Evolutionary conservation across 2,329 filamentous ascomycete genomes (phyloP), one percentile per base, ranked within the genome.

Genomic region (Fusarium devonianum): DNA sequence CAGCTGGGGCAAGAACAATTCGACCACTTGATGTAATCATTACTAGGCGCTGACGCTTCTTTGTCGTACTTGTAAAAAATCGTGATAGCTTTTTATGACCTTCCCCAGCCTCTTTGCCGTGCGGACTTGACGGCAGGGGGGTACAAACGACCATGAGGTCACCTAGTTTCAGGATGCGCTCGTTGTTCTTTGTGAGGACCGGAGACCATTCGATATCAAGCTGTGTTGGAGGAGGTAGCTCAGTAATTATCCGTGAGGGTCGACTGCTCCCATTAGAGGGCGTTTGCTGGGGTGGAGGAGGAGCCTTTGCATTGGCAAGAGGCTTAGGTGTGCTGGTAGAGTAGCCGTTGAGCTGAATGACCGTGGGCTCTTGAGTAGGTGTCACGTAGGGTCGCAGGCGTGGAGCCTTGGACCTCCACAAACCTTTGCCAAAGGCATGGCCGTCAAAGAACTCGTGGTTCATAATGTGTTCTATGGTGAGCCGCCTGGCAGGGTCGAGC

Each of bases 201-300:
- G 94, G 94, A 1, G 93, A 97, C 94, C 94, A 99, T 73, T 99
- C 94, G 48, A 99, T 96, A 67, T 99, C 94, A 18, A 99, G 78
- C 70, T 97, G 94, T 39, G 90, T 96, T 1, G 94, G 94, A n/a
- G 94, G 93, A 12, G 94, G 92, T 8, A 99, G 80, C 71, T 99
- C 94, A 1, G 94, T 97, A 53, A 99, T 95, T 52, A 97, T 86
- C 53, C 92, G 81, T 2, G 89, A 82, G 22, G 92, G 88, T 45
- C 91, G 78, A 18, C 77, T 74, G 23, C 73, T 69, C 25, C 77
- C 78, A 42, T 81, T 82, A 2, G 69, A 68, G 17, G 64, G 52
- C 50, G 58, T 69, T 52, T 63, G 70, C 65, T 70, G 70, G 41
- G 69, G 73, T 60, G 71, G 71, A 18, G 73, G 62, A 33, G 61